Percentiles rank a stretch among this genome's conserved stretches.
Evolutionary conservation across 305 asterid genomes (phyloP).

Genomic region (Fraxinus platypoda): DNA sequence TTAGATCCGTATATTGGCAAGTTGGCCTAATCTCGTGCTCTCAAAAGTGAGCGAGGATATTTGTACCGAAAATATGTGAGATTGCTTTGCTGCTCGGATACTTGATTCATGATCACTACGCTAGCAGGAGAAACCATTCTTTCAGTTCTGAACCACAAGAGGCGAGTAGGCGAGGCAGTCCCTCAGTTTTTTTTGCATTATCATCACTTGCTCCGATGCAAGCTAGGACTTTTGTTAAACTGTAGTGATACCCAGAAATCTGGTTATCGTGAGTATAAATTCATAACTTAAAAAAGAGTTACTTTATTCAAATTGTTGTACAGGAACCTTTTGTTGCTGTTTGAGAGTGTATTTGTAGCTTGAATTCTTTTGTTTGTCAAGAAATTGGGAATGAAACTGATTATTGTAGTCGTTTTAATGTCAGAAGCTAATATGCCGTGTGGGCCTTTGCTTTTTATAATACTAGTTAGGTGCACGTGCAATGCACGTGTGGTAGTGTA

Average conservation of each 20-base stretch:
- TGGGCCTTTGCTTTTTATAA: background rate
- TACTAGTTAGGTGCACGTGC: no score
- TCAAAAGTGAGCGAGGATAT: background rate
- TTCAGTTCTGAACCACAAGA: background rate
- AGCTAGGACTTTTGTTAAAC: background rate
- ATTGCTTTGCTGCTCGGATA: background rate
- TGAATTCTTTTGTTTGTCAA: conserved; percentile 20
- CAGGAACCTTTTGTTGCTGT: conserved; percentile 32
- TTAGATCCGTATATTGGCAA: background rate
- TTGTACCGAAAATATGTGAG: background rate
- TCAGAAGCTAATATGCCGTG: background rate
- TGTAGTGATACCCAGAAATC: conserved; percentile 10
- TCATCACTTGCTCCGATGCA: background rate
- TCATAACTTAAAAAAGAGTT: background rate
- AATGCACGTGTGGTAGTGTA: no score
- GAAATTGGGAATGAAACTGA: background rate
- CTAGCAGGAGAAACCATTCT: background rate
- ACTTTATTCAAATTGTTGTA: conserved; percentile 31
- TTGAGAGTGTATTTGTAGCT: conserved; percentile 13
- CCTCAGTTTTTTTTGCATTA: background rate
- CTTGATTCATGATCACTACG: background rate
- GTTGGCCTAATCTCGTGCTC: background rate
- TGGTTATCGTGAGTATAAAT: conserved; percentile 30
- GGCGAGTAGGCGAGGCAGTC: background rate
- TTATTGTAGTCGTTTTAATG: background rate